Percentiles rank a stretch among this genome's conserved stretches.
These are phyloP conservation scores for Chalciporus sp. DNA, from an alignment of 1,284 basidiomycete species.

Conservation along the genomic window DNA sequence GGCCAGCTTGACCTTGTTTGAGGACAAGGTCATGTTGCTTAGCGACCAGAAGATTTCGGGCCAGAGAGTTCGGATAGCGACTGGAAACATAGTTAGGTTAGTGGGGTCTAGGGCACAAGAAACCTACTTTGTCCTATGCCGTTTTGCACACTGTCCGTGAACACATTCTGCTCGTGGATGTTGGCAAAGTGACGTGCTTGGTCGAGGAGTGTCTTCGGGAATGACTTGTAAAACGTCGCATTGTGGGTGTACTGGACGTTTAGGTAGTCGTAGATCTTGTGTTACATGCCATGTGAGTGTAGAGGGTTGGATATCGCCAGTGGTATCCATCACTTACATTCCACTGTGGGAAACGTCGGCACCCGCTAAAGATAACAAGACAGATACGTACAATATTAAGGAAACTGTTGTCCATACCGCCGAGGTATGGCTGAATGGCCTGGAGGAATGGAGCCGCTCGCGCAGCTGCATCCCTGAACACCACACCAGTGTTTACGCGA, in stretches of 20 bases:
- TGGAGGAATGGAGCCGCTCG: conserved; percentile 44
- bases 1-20: conserved; percentile 45
- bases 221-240: conserved; percentile 37
- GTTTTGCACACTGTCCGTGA: conserved; percentile 41
- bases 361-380: background rate
- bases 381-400: conserved; percentile 41
- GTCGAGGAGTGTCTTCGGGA: conserved; percentile 36
- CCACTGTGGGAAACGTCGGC: conserved; percentile 31
- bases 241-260: conserved; percentile 57
- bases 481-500: conserved; percentile 32
- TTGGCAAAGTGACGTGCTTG: conserved; percentile 49
- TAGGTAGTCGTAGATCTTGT: conserved; percentile 50
- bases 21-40: conserved; percentile 41
- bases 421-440: conserved; percentile 41
- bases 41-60: conserved; percentile 48
- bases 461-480: conserved; percentile 38
- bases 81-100: conserved; percentile 14
- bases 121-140: conserved; percentile 50
- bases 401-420: conserved; percentile 42
- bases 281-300: background rate
- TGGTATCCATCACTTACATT: conserved; percentile 23
- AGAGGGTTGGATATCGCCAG: background rate
- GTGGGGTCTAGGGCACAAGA: background rate
- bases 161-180: conserved; percentile 52
- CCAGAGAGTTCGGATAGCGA: conserved; percentile 43